Base-by-base conservation (phyloP, 768 basidiomycete genomes). In the Chalciporus chontae region DNA sequence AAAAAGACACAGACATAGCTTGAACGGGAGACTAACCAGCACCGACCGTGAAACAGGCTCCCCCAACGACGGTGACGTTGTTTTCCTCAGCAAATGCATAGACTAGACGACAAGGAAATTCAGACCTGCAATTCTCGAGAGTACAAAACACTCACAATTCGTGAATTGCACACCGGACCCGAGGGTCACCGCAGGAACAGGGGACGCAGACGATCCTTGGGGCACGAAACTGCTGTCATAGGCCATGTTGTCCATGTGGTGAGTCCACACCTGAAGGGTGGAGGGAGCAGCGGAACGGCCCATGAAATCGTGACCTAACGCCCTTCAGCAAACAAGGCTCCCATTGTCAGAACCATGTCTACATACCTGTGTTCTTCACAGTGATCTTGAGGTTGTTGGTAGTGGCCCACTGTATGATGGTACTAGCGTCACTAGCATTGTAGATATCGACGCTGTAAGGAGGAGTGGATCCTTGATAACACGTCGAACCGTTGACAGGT, bases 391-490 rank as follows among this genome's bases (percentile, higher is more conserved):
- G 37, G 0, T 56, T 43, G 32, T 59, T 50, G 14, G 50, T 36
- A 6, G 49, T 53, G 2, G 62, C 62, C 62, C 62, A 63, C 14
- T 51, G 39, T 34, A 56, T 10, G 31, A 64, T 5, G 10, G 17
- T 34, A 8, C 59, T 64, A n/a, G 62, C 62, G 11, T 63, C 62
- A 19, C 52, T 41, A 1, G 62, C 56, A 46, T 49, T 42, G 4
- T 19, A 19, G 19, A 64, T 64, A 8, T 50, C 21, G 41, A 59
- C 15, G 15, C 59, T 56, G 29, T 56, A 63, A 5, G 62, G 59
- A 2, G 57, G 59, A 2, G 45, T 62, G 6, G 59, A 43, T 10
- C 62, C 62, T 32, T 63, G 62, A 27, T 48, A 18, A 29, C 62
- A 63, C 3, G 27, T 39, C 5, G 42, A 37, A 5, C 42, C 42